Percentiles rank a stretch among this genome's conserved stretches.
These are phyloP conservation scores for Cladorrhinum sp. DNA, from an alignment of 2,329 filamentous ascomycete species.

Conservation along the genomic window DNA sequence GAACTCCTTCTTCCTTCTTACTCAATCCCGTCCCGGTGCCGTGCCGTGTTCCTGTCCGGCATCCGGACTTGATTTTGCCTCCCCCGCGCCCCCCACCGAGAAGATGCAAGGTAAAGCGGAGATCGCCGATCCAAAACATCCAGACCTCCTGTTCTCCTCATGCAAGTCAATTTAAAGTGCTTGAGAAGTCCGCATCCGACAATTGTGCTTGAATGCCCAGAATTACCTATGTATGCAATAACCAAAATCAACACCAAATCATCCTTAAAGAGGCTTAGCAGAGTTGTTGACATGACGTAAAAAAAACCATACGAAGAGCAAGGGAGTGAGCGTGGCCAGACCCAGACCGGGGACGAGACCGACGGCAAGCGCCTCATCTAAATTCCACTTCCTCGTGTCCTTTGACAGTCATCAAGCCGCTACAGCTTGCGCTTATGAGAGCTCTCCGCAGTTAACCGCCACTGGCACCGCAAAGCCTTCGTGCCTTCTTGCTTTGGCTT, in stretches of 20 bases:
- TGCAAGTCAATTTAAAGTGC: too few relatives aligned
- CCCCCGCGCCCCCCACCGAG: neutral
- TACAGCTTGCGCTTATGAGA: too few relatives aligned
- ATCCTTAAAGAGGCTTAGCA: neutral
- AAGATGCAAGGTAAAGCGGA: neutral
- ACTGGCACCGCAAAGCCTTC: too few relatives aligned
- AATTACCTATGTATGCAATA: too few relatives aligned
- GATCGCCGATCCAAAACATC: neutral
- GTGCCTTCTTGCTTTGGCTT: neutral
- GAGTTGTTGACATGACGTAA: conserved; percentile 13
- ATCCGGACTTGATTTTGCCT: neutral
- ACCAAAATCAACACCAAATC: neutral
- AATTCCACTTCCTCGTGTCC: too few relatives aligned
- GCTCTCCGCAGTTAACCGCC: neutral
- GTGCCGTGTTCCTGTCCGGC: neutral
- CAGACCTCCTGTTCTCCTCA: neutral
- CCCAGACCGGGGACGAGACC: conserved; percentile 4
- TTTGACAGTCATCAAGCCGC: too few relatives aligned
- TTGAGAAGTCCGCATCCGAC: too few relatives aligned
- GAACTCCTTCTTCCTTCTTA: neutral
- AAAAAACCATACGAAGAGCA: neutral
- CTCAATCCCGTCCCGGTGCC: neutral
- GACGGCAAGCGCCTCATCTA: too few relatives aligned
- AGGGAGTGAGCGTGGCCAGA: neutral
- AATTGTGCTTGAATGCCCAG: too few relatives aligned